These are phyloP conservation scores for Myxozyma sirexii DNA, from an alignment of 805 yeast genomes.

Conservation along the genomic window DNA sequence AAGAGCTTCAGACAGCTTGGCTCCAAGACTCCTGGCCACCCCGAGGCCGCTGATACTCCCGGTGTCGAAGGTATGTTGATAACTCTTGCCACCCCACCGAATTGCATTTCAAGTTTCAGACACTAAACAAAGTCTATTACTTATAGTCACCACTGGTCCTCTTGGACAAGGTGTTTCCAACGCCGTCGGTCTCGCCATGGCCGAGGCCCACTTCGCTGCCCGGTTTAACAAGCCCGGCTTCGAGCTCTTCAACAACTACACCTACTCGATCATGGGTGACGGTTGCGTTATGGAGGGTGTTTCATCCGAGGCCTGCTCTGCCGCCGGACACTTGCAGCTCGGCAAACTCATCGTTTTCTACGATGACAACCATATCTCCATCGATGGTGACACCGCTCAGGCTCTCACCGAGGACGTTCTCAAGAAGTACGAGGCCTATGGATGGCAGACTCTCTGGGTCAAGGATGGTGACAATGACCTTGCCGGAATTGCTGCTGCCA, in stretches of 20 bases:
- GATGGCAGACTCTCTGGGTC: constrained; percentile 85
- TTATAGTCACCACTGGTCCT: constrained; percentile 85
- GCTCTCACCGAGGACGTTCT: constrained; percentile 93
- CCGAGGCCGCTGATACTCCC: constrained; percentile 79
- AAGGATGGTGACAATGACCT: constrained; percentile 80
- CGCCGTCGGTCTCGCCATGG: constrained; percentile 96
- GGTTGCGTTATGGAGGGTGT: constrained; percentile 99
- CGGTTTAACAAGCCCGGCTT: constrained; percentile 87
- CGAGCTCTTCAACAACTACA: constrained; percentile 70
- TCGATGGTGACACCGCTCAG: constrained; percentile 87
- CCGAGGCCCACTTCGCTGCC: constrained; percentile 89
- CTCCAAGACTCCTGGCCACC: constrained; percentile 97
- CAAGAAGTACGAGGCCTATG: constrained; percentile 85
- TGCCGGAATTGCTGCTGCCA: constrained; percentile 68
- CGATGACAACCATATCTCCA: constrained; percentile 96
- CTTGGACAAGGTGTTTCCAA: constrained; percentile 96
- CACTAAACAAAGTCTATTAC: background rate
- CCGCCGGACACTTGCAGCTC: constrained; percentile 95
- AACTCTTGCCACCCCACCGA: background rate
- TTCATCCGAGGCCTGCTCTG: constrained; percentile 87
- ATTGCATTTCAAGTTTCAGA: background rate
- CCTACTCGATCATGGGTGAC: constrained; percentile 87
- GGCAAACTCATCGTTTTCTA: constrained; percentile 92
- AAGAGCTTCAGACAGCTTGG: constrained; percentile 85
- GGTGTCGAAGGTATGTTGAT: constrained; percentile 82